A percentile compares a stretch with the other conserved stretches of the same genome.
Conservation (phyloP, 202 grass and related monocot genomes). For the Schoenoplectus triqueter region DNA sequence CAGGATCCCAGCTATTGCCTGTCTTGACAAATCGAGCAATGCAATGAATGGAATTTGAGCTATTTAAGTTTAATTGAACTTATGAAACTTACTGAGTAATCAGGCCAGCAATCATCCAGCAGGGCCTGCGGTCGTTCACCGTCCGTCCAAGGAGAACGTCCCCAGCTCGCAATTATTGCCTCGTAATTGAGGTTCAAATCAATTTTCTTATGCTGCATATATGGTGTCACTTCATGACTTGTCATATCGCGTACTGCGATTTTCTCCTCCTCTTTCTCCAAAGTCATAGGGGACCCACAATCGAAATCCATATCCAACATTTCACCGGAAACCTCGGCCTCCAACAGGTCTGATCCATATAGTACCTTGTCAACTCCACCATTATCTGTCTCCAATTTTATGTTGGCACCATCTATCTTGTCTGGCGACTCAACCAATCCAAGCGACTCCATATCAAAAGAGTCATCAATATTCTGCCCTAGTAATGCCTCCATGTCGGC, state of each 20-base stretch:
- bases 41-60: background rate
- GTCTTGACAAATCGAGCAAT: too few species aligned
- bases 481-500: slow-evolving; percentile 94
- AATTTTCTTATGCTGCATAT: slow-evolving; percentile 45
- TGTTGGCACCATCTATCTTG: slow-evolving; percentile 20
- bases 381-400: slow-evolving; percentile 54
- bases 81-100: slow-evolving; percentile 51
- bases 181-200: slow-evolving; percentile 83
- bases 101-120: slow-evolving; percentile 54
- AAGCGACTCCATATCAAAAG: slow-evolving; percentile 75
- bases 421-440: slow-evolving; percentile 47
- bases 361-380: background rate
- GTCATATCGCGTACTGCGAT: background rate
- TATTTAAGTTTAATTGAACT: too few species aligned
- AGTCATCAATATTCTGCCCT: slow-evolving; percentile 50
- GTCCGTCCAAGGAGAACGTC: slow-evolving; percentile 75
- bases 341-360: slow-evolving; percentile 23
- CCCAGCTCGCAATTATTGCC: slow-evolving; percentile 76
- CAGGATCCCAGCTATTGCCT: too few species aligned
- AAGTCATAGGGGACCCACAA: slow-evolving; percentile 47
- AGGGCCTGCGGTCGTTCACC: slow-evolving; percentile 59
- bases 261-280: slow-evolving; percentile 53
- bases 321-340: slow-evolving; percentile 45
- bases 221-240: slow-evolving; percentile 29
- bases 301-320: slow-evolving; percentile 67